phyloP scores from a whole-genome alignment of 2,329 filamentous ascomycete genomes.

The Fragosphaeria purpurea region DNA sequence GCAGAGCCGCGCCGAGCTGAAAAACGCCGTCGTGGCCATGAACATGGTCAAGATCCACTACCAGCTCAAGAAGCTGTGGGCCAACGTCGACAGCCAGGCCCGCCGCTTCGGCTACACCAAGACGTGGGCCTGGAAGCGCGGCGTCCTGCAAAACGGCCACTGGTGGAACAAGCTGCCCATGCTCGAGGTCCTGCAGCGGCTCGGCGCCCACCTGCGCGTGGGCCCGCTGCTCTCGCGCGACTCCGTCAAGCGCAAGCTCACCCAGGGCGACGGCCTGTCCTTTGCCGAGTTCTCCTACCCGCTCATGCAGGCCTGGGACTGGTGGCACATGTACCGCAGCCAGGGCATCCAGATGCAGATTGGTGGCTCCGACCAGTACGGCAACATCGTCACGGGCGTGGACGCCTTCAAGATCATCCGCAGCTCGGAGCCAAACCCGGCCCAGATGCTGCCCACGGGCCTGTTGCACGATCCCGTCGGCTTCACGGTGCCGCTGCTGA shows the following conservation, averaged over 20 bases:
- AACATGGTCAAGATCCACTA: slow-evolving; percentile 60
- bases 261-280: slow-evolving; percentile 84
- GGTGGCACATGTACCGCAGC: slow-evolving; percentile 71
- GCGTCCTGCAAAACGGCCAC: slow-evolving; percentile 67
- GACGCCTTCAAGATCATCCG: slow-evolving; percentile 72
- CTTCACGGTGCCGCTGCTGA: slow-evolving; percentile 83
- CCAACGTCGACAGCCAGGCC: slow-evolving; percentile 58
- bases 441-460: slow-evolving; percentile 27
- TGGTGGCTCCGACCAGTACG: slow-evolving; percentile 90
- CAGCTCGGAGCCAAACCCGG: slow-evolving; percentile 38
- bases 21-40: slow-evolving; percentile 41
- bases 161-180: slow-evolving; percentile 71
- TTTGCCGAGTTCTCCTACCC: slow-evolving; percentile 91
- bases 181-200: slow-evolving; percentile 61
- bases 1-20: slow-evolving; percentile 46
- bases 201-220: slow-evolving; percentile 66
- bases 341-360: slow-evolving; percentile 73
- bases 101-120: slow-evolving; percentile 53
- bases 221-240: slow-evolving; percentile 84
- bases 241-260: slow-evolving; percentile 63
- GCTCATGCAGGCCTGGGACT: slow-evolving; percentile 91
- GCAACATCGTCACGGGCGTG: slow-evolving; percentile 87
- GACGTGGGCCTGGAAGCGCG: slow-evolving; percentile 55
- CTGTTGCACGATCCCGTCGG: slow-evolving; percentile 58
- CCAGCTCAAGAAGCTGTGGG: slow-evolving; percentile 64